Percentiles rank a stretch among this genome's conserved stretches.
These are phyloP conservation scores for Aspergillus coremiiformis DNA, from an alignment of 495 filamentous ascomycete species.

Conservation along the genomic window DNA sequence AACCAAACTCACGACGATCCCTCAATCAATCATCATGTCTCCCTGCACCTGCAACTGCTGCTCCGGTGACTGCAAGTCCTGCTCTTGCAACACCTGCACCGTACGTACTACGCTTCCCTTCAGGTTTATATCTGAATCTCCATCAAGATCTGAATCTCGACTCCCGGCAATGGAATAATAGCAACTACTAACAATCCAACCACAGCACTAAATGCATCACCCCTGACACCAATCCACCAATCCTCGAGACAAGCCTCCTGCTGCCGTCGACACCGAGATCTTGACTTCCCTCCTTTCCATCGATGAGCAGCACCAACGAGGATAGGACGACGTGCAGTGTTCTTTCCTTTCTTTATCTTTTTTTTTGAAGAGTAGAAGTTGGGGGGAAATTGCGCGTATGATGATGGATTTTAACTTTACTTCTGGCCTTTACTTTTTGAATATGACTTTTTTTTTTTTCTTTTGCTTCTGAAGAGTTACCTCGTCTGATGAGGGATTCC, in stretches of 20 bases:
- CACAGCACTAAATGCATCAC: constrained; percentile 12
- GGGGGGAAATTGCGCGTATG: neutral
- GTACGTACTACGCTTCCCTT: constrained; percentile 20
- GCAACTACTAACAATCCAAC: neutral
- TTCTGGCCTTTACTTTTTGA: neutral
- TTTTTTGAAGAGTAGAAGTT: neutral
- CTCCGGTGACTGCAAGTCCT: constrained; percentile 36
- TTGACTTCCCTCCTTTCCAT: neutral
- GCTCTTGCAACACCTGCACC: constrained; percentile 35
- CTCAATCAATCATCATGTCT: constrained; percentile 28
- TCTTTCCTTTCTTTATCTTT: neutral
- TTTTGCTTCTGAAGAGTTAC: neutral
- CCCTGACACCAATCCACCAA: neutral
- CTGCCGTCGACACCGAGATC: neutral
- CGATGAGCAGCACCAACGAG: neutral
- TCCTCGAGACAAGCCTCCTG: neutral
- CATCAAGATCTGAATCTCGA: too few species aligned
- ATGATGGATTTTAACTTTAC: neutral
- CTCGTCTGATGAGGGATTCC: neutral
- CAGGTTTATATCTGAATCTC: too few species aligned
- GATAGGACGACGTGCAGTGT: neutral
- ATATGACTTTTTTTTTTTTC: neutral
- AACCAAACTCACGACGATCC: neutral
- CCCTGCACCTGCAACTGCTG: constrained; percentile 43
- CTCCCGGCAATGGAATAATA: neutral